Evolutionary conservation across 2,329 filamentous ascomycete species (phyloP).

Genomic region (Exophiala sideris): DNA sequence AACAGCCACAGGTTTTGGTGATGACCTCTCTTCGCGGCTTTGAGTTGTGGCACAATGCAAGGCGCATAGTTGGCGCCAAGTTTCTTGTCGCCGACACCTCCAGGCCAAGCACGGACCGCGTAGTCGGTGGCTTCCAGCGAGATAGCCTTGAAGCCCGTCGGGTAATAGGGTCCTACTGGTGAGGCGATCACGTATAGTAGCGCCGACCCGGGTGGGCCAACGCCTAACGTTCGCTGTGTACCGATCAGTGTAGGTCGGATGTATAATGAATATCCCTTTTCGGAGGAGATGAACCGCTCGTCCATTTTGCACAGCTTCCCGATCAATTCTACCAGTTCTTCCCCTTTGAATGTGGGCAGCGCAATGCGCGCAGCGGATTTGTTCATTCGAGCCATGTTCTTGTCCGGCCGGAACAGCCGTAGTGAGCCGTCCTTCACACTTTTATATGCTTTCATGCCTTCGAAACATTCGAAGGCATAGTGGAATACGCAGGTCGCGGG

Average conservation of each 20-base stretch:
- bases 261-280: slow-evolving; percentile 88
- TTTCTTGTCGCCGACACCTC: slow-evolving; percentile 97
- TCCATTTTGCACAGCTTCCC: slow-evolving; percentile 76
- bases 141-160: slow-evolving; percentile 95
- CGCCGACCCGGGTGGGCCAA: slow-evolving; percentile 86
- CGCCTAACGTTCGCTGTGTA: slow-evolving; percentile 89
- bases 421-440: slow-evolving; percentile 68
- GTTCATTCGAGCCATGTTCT: slow-evolving; percentile 95
- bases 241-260: slow-evolving; percentile 95
- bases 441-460: slow-evolving; percentile 99
- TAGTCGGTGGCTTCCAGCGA: slow-evolving; percentile 95
- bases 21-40: slow-evolving; percentile 86
- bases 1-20: slow-evolving; percentile 99
- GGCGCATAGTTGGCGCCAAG: slow-evolving; percentile 99
- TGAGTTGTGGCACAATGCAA: slow-evolving; percentile 92
- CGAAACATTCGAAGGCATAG: slow-evolving; percentile 97
- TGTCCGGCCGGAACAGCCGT: slow-evolving; percentile 88
- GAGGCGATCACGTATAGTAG: slow-evolving; percentile 93
- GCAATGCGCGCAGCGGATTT: slow-evolving; percentile 88
- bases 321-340: slow-evolving; percentile 76
- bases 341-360: slow-evolving; percentile 76
- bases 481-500: slow-evolving; percentile 96
- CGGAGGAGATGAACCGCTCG: slow-evolving; percentile 81
- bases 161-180: slow-evolving; percentile 96
- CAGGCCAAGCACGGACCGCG: slow-evolving; percentile 94